phyloP scores from a whole-genome alignment of 768 basidiomycete species.

The Hygrocybe coccinea region DNA sequence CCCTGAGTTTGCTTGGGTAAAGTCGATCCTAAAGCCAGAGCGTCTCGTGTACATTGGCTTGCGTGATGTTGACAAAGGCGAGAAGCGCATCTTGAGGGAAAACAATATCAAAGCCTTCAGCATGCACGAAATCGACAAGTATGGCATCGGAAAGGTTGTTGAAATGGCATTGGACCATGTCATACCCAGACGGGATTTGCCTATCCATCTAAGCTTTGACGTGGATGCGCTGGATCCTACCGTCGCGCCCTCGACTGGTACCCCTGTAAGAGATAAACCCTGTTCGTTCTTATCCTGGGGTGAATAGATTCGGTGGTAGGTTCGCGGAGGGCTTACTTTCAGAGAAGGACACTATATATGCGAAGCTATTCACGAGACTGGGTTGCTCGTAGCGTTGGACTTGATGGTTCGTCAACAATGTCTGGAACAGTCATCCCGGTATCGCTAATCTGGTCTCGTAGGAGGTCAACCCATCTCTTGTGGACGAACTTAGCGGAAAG shows the following conservation, averaged over 20 bases:
- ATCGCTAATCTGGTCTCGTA: slow-evolving; percentile 26
- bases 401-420: slow-evolving; percentile 64
- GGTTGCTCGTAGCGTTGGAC: slow-evolving; percentile 85
- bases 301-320: slow-evolving; percentile 35
- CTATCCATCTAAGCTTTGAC: slow-evolving; percentile 95
- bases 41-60: slow-evolving; percentile 95
- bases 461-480: slow-evolving; percentile 97
- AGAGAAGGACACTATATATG: slow-evolving; percentile 98
- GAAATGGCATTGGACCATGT: slow-evolving; percentile 96
- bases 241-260: slow-evolving; percentile 94
- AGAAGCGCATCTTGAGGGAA: slow-evolving; percentile 80
- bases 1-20: slow-evolving; percentile 48
- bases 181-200: slow-evolving; percentile 75
- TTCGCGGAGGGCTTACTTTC: slow-evolving; percentile 93
- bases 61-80: slow-evolving; percentile 85
- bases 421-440: not conserved
- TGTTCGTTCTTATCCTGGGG: not conserved
- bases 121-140: slow-evolving; percentile 89
- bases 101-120: slow-evolving; percentile 80
- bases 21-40: slow-evolving; percentile 61
- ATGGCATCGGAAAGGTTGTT: slow-evolving; percentile 90
- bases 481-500: slow-evolving; percentile 64
- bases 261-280: slow-evolving; percentile 53
- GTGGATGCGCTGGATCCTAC: slow-evolving; percentile 92
- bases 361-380: slow-evolving; percentile 89